Evolutionary conservation across 2,329 filamentous ascomycete genomes (phyloP).

Genomic region (Chalaropsis ovoidea): DNA sequence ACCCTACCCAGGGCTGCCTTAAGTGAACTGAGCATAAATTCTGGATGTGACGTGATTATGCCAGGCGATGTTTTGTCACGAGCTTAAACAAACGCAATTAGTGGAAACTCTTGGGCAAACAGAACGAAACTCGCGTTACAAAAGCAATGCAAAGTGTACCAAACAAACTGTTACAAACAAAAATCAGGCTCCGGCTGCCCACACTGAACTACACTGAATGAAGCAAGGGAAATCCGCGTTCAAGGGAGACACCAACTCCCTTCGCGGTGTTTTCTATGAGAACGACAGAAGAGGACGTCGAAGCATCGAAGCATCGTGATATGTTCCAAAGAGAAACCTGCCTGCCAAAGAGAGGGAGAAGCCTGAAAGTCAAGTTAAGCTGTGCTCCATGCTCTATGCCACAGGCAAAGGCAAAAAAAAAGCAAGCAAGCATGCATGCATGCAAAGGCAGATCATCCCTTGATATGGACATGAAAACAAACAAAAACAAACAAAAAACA

Average conservation of each 20-base stretch:
- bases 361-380: too few relatives aligned
- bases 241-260: neutral
- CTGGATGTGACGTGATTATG: neutral
- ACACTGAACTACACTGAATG: neutral
- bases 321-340: neutral
- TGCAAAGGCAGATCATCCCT: slow-evolving; percentile 6
- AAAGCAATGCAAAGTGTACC: neutral
- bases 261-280: neutral
- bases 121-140: neutral
- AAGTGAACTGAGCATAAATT: neutral
- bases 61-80: neutral
- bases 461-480: slow-evolving; percentile 10
- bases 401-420: neutral
- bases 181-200: neutral
- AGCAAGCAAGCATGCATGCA: neutral
- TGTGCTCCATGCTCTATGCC: too few relatives aligned
- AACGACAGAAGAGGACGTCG: neutral
- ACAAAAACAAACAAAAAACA: slow-evolving; percentile 1
- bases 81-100: neutral
- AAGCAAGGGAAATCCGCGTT: neutral
- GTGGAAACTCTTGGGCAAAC: neutral
- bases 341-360: neutral
- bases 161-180: neutral
- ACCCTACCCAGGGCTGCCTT: slow-evolving; percentile 2
- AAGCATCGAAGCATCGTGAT: neutral